Conservation (phyloP, 352 stramenopile genomes). For the Albugo laibachii region DNA sequence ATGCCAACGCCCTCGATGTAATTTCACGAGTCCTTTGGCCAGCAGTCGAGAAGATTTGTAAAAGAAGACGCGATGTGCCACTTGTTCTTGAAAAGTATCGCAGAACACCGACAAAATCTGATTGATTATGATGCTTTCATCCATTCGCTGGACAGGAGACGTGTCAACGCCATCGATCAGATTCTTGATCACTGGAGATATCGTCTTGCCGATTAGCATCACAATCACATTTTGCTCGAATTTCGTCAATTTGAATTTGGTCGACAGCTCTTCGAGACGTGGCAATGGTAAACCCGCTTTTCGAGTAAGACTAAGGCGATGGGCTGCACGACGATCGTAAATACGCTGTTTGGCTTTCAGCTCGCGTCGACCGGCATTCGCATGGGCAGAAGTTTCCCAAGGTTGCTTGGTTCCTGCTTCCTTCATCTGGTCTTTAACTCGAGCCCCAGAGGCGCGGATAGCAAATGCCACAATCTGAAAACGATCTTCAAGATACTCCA, state of each 20-base stretch:
- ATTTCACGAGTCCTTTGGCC: constrained; percentile 49
- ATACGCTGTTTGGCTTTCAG: constrained; percentile 76
- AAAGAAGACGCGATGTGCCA: constrained; percentile 71
- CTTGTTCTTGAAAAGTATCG: constrained; percentile 76
- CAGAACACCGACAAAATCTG: constrained; percentile 77
- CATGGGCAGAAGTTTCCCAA: constrained; percentile 43
- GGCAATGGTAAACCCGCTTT: constrained; percentile 37
- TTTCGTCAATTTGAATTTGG: constrained; percentile 65
- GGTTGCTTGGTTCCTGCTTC: constrained; percentile 67
- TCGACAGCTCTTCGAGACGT: constrained; percentile 48
- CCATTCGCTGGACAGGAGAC: constrained; percentile 71
- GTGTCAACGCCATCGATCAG: constrained; percentile 70
- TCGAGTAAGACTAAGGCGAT: constrained; percentile 37
- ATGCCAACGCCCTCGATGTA: constrained; percentile 68
- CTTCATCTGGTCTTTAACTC: constrained; percentile 81
- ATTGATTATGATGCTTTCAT: constrained; percentile 81
- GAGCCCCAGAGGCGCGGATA: constrained; percentile 58
- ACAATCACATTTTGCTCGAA: constrained; percentile 83
- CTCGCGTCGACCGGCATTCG: constrained; percentile 42
- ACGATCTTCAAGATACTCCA: constrained; percentile 76
- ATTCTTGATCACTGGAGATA: constrained; percentile 79
- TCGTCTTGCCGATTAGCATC: constrained; percentile 80
- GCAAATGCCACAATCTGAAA: constrained; percentile 80
- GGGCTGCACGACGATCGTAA: constrained; percentile 38
- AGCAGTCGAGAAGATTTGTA: constrained; percentile 77